Evolutionary conservation across 1,284 basidiomycete genomes (phyloP), one percentile per base, ranked within the genome.

Genomic region (Moesziomyces globuligerus): DNA sequence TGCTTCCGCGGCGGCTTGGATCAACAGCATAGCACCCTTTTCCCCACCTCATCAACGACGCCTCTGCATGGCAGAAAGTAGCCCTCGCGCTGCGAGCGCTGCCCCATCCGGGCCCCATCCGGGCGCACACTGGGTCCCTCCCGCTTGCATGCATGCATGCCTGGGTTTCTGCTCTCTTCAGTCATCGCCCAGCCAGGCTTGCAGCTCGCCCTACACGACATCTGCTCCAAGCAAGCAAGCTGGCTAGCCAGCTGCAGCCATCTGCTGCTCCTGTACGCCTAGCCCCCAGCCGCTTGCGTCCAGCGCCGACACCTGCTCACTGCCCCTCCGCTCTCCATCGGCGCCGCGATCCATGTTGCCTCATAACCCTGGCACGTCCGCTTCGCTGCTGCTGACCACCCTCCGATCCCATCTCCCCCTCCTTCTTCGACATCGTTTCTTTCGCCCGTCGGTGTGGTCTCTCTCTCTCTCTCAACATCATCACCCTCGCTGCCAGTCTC

Each of bases 341-440:
- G 29, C 15, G 25, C 23, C 28, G 21, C 26, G 20, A 13, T 46
- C 48, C 21, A 61, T 37, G 7, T 54, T 29, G 11, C 43, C 45
- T 62, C 51, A 54, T 55, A 61, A 54, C 55, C 59, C 17, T 34
- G 32, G 32, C 43, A 55, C 26, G 25, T 40, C 59, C 15, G 43
- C 34, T 32, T 25, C 9, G 24, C 36, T 38, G 48, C 46, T 41
- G 53, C 46, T 48, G 40, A 23, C 52, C 29, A 47, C 41, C 25
- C 20, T 34, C 53, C 32, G 32, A 43, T n/a, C n/a, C n/a, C n/a
- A n/a, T n/a, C 42, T 40, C 32, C 21, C 56, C 24, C 15, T 26
- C 25, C 40, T 43, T 21, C 52, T 43, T 20, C 38, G 32, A 34
- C 37, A 42, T 34, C 43, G 38, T 37, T 45, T 15, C 21, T 34